Evolutionary conservation across 805 yeast genomes (phyloP).

Genomic region (Lipomyces chichibuensis): DNA sequence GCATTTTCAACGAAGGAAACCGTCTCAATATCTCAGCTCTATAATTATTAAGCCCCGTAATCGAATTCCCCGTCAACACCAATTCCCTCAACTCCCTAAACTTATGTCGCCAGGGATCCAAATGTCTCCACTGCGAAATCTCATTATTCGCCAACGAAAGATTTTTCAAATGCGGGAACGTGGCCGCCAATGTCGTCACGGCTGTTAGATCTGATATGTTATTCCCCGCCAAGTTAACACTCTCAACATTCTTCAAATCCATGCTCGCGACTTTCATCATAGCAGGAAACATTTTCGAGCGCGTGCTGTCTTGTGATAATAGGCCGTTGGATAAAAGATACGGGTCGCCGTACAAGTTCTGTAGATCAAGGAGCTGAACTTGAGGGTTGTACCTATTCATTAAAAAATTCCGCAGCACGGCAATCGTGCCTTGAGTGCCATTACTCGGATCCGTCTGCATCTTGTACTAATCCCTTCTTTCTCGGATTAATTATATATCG

Average conservation of each 20-base stretch:
- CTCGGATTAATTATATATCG: background rate
- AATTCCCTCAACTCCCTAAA: slow-evolving; percentile 74
- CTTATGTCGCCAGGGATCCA: slow-evolving; percentile 79
- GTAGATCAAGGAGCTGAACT: slow-evolving; percentile 68
- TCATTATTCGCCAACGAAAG: slow-evolving; percentile 79
- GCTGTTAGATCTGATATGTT: slow-evolving; percentile 61
- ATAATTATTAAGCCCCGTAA: slow-evolving; percentile 48
- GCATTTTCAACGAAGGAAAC: slow-evolving; percentile 78
- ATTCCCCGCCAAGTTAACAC: slow-evolving; percentile 60
- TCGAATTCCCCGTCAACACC: slow-evolving; percentile 76
- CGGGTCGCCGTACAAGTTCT: slow-evolving; percentile 66
- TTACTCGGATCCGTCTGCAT: slow-evolving; percentile 1
- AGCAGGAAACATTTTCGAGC: slow-evolving; percentile 79
- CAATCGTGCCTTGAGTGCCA: slow-evolving; percentile 54
- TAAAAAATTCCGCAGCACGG: slow-evolving; percentile 63
- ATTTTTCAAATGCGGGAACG: slow-evolving; percentile 77
- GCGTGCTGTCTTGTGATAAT: slow-evolving; percentile 59
- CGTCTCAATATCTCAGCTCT: slow-evolving; percentile 64
- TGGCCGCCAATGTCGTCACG: slow-evolving; percentile 65
- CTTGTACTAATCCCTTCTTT: background rate
- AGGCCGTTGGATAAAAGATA: slow-evolving; percentile 63
- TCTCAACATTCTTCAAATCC: slow-evolving; percentile 30
- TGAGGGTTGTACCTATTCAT: slow-evolving; percentile 67
- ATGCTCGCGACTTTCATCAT: slow-evolving; percentile 45
- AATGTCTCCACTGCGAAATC: slow-evolving; percentile 57